Evolutionary conservation across 108 stramenopile genomes (phyloP).

Genomic region (Pseudonitzschia multiseries): DNA sequence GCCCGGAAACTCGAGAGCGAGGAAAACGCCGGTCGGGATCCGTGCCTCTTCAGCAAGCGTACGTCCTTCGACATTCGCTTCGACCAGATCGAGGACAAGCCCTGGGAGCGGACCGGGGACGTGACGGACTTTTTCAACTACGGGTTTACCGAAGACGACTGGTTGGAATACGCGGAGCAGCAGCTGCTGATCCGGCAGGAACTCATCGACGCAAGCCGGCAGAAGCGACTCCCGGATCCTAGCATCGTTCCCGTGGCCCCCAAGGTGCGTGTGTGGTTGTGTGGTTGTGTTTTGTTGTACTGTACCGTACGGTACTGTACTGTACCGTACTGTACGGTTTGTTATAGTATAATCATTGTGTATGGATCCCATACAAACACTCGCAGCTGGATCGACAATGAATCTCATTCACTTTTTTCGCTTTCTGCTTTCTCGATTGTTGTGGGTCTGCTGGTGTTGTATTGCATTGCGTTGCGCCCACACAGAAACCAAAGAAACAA

Average conservation of each 20-base stretch:
- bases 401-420: background rate
- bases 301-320: no score
- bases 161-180: conserved; percentile 81
- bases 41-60: conserved; percentile 84
- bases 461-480: background rate
- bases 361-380: background rate
- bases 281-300: background rate
- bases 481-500: conserved; percentile 52
- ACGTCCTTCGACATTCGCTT: conserved; percentile 91
- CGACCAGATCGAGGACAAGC: conserved; percentile 92
- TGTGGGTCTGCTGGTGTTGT: background rate
- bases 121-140: conserved; percentile 90
- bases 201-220: conserved; percentile 80
- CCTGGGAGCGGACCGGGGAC: conserved; percentile 72
- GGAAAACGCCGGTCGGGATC: conserved; percentile 91
- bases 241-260: conserved; percentile 77
- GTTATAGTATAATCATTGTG: no score
- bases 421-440: background rate
- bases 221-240: conserved; percentile 77
- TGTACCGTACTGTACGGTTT: no score
- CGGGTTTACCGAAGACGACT: conserved; percentile 78
- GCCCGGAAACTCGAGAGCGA: conserved; percentile 73
- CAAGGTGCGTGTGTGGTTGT: conserved; percentile 5
- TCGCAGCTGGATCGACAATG: background rate
- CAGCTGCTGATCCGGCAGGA: conserved; percentile 85